Base-by-base conservation (phyloP, 2,329 filamentous ascomycete genomes). In the Aschersonia sp. region DNA sequence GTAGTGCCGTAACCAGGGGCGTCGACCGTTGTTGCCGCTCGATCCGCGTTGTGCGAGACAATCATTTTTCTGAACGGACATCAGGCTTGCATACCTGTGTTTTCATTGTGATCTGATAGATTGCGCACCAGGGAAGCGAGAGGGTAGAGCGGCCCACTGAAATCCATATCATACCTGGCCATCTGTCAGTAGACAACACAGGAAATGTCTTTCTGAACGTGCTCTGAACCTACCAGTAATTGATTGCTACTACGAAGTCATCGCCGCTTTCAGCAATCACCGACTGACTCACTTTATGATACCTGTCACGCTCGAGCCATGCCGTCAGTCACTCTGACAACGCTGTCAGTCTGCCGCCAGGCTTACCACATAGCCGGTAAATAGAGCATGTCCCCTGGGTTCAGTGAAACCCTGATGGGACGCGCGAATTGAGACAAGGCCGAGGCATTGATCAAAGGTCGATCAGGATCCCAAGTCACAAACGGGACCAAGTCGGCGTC, bases 321-420 rank as follows among this genome's bases (percentile, higher is more conserved):
- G 40, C 7, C 40, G 42, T 40, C 30, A 46, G 30, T 29, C 9
- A 9, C 10, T 9, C 28, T 43, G 45, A 41, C 9, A 35, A 9
- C 31, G 4, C 31, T 4, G 20, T 35, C 12, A 12, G 28, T 3
- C 5, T 7, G 10, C 10, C 10, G 40, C 31, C 28, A 28, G 30
- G 60, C 72, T 61, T 52, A 85, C 86, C 86, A 92, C 71, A 89
- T 76, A 5, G 84, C 80, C 5, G 86, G 86, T 31, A 92, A 67
- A 64, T 92, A 92, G 12, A 92, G 62, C 80, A 92, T 86, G 59
- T 92, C 86, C 0, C 85, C 85, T 7, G 80, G 74, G 1, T 81
- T 62, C 3, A 92, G 64, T 0, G 80, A 84, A 1, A 89, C 78
- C n/a, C 74, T 68, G 52, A 88, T 55, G 5, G 84, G 81, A 45